These are phyloP conservation scores for Tolypocladium guangdongense DNA, from an alignment of 2,329 filamentous ascomycete genomes.

Conservation along the genomic window DNA sequence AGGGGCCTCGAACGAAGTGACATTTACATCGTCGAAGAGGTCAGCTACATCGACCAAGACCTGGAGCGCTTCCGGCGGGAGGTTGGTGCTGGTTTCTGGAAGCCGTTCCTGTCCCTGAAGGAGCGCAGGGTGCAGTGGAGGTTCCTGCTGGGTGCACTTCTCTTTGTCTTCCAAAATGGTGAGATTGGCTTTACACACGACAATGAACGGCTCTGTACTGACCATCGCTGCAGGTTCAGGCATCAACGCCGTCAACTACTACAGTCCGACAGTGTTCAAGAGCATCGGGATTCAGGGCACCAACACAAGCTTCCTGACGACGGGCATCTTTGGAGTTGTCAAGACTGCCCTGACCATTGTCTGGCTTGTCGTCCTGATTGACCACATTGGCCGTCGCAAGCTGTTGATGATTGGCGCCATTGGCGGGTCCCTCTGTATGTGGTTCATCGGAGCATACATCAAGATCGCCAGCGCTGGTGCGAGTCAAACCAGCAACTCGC, in stretches of 20 bases:
- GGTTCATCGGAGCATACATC: slow-evolving; percentile 38
- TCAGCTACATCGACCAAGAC: slow-evolving; percentile 58
- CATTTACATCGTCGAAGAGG: slow-evolving; percentile 62
- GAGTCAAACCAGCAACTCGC: neutral
- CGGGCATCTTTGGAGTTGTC: slow-evolving; percentile 16
- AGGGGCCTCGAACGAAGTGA: slow-evolving; percentile 45
- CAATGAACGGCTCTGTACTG: neutral
- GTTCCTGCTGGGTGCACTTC: slow-evolving; percentile 60
- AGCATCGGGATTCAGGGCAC: slow-evolving; percentile 15
- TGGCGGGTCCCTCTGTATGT: slow-evolving; percentile 58
- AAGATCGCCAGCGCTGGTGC: slow-evolving; percentile 26
- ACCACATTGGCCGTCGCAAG: slow-evolving; percentile 32
- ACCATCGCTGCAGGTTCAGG: slow-evolving; percentile 10
- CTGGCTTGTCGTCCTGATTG: slow-evolving; percentile 14
- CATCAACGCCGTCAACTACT: slow-evolving; percentile 21
- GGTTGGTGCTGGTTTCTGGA: slow-evolving; percentile 64
- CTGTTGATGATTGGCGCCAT: slow-evolving; percentile 53
- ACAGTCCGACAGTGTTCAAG: slow-evolving; percentile 17
- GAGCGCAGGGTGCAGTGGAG: slow-evolving; percentile 53
- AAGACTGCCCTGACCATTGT: slow-evolving; percentile 32
- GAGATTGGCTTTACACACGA: slow-evolving; percentile 3
- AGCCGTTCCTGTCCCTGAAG: slow-evolving; percentile 51
- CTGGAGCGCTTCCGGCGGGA: slow-evolving; percentile 51
- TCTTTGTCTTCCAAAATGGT: slow-evolving; percentile 74
- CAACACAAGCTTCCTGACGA: slow-evolving; percentile 15